These are phyloP conservation scores for Exophiala viscosa DNA, from an alignment of 2,329 filamentous ascomycete species.

Conservation along the genomic window DNA sequence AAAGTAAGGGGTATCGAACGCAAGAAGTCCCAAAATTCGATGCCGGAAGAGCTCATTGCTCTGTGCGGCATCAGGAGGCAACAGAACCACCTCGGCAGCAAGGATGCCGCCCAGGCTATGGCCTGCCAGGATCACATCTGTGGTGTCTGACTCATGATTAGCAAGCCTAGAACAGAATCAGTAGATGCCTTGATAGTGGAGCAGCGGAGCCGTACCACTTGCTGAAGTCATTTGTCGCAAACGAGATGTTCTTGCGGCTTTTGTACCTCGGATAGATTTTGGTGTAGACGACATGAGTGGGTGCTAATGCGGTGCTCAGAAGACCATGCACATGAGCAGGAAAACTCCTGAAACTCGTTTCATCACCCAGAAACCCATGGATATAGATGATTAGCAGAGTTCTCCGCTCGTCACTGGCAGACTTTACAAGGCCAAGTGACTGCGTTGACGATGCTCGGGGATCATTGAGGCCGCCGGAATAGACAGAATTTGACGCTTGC, in stretches of 20 bases:
- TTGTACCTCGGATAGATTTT: conserved; percentile 56
- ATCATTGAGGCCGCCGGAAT: conserved; percentile 28
- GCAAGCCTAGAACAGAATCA: conserved; percentile 52
- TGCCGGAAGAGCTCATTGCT: conserved; percentile 57
- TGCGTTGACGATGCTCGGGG: conserved; percentile 31
- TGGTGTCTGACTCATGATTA: conserved; percentile 68
- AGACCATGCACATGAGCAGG: conserved; percentile 80
- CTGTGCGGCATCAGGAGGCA: conserved; percentile 37
- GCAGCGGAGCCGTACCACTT: conserved; percentile 53
- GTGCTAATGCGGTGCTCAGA: conserved; percentile 61
- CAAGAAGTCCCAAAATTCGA: conserved; percentile 73
- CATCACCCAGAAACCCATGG: conserved; percentile 86
- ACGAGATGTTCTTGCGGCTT: conserved; percentile 47
- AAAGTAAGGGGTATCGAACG: conserved; percentile 80
- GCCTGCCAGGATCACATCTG: conserved; percentile 77
- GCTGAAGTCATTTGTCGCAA: conserved; percentile 79
- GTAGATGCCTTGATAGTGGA: background rate
- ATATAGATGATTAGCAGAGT: conserved; percentile 75
- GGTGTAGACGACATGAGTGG: conserved; percentile 77
- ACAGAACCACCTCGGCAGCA: conserved; percentile 71
- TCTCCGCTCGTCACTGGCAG: conserved; percentile 34
- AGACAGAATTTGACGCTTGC: background rate
- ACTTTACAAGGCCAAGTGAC: conserved; percentile 32
- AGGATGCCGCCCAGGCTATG: conserved; percentile 89
- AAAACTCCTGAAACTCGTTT: conserved; percentile 82